Conservation (phyloP, 2,329 filamentous ascomycete species). For the Xylariaceae sp. region DNA sequence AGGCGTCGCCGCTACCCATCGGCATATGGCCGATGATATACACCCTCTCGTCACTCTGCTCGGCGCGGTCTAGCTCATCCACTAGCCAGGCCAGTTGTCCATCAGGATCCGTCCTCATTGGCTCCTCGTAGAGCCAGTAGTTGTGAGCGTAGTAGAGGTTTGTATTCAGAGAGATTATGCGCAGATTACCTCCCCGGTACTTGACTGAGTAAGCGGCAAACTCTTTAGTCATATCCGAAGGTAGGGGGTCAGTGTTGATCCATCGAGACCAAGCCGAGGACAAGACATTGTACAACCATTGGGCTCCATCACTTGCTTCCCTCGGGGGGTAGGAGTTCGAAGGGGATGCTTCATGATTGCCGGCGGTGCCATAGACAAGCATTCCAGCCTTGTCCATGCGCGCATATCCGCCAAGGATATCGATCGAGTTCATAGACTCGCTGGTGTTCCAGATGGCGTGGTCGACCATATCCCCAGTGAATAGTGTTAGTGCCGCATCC, state of each 20-base stretch:
- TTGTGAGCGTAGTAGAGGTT: slow-evolving; percentile 54
- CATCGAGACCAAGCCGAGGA: slow-evolving; percentile 36
- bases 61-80: slow-evolving; percentile 43
- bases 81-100: slow-evolving; percentile 47
- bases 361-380: slow-evolving; percentile 43
- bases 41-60: slow-evolving; percentile 42
- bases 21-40: slow-evolving; percentile 54
- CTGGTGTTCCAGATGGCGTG: slow-evolving; percentile 42
- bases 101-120: slow-evolving; percentile 43
- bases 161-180: slow-evolving; percentile 52
- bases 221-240: slow-evolving; percentile 26
- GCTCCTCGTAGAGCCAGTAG: slow-evolving; percentile 45
- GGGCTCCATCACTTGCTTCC: slow-evolving; percentile 30
- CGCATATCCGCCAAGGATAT: slow-evolving; percentile 37
- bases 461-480: slow-evolving; percentile 52
- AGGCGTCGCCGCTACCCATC: slow-evolving; percentile 39
- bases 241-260: slow-evolving; percentile 34
- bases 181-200: slow-evolving; percentile 38
- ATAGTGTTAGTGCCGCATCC: slow-evolving; percentile 46
- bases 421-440: slow-evolving; percentile 19
- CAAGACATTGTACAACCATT: slow-evolving; percentile 47
- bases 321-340: slow-evolving; percentile 42
- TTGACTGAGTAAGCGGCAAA: slow-evolving; percentile 44
- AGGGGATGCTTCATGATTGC: slow-evolving; percentile 50
- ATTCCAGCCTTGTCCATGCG: slow-evolving; percentile 35